Evolutionary conservation across 768 basidiomycete species (phyloP).

Genomic region (Sarcodon sp.): DNA sequence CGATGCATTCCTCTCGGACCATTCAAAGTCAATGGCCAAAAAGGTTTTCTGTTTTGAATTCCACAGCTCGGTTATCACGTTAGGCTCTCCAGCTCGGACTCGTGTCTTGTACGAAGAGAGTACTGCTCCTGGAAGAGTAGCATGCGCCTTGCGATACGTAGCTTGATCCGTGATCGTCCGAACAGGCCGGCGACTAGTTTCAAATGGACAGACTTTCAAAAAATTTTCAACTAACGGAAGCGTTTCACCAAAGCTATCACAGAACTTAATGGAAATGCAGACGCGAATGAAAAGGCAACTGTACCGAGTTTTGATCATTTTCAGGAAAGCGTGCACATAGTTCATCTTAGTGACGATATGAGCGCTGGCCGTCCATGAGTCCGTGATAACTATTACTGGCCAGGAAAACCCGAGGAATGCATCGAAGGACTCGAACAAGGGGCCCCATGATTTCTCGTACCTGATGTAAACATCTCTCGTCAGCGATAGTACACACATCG

Average conservation of each 20-base stretch:
- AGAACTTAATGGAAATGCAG: not conserved
- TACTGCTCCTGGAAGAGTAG: slow-evolving; percentile 57
- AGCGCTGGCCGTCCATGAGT: slow-evolving; percentile 53
- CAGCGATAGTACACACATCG: not conserved
- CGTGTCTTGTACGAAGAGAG: slow-evolving; percentile 54
- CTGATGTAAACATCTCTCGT: slow-evolving; percentile 20
- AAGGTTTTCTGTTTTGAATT: slow-evolving; percentile 59
- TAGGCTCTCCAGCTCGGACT: slow-evolving; percentile 53
- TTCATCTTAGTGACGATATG: slow-evolving; percentile 72
- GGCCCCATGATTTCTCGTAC: slow-evolving; percentile 75
- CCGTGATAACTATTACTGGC: slow-evolving; percentile 72
- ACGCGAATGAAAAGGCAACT: not conserved
- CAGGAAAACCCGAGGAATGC: slow-evolving; percentile 73
- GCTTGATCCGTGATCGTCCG: slow-evolving; percentile 57
- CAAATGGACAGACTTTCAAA: slow-evolving; percentile 54
- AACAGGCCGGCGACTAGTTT: slow-evolving; percentile 52
- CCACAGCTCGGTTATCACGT: slow-evolving; percentile 57
- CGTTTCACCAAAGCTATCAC: slow-evolving; percentile 57
- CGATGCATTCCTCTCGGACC: slow-evolving; percentile 58
- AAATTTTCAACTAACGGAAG: slow-evolving; percentile 65
- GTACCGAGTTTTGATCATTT: slow-evolving; percentile 77
- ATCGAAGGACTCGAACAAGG: slow-evolving; percentile 67
- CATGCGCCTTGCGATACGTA: slow-evolving; percentile 56
- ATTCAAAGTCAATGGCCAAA: slow-evolving; percentile 63
- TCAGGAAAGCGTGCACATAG: slow-evolving; percentile 62